Evolutionary conservation across 768 basidiomycete genomes (phyloP), one percentile per base, ranked within the genome.

Genomic region (Exidia glandulosa): DNA sequence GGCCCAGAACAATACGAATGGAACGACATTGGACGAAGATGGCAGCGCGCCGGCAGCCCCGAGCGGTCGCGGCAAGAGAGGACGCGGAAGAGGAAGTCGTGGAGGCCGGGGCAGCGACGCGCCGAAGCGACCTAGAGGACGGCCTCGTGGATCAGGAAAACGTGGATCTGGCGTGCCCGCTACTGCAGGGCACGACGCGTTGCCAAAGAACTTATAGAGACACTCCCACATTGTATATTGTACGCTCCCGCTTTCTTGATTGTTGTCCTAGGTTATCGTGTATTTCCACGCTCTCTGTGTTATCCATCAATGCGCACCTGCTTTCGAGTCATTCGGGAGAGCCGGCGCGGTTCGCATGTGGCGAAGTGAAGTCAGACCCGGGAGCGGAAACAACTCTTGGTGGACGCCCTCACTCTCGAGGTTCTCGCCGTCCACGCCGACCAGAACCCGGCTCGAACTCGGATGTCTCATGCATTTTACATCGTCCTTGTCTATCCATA

Each of bases 21-120:
- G 66, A 41, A 68, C 67, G 10, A 19, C 16, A 23, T 5, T 12
- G 10, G 41, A 45, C 45, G 74, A 75, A 32, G 74, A 74, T 10
- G 63, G 67, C 45, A 61, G 50, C 57, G 54, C 56, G 66, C 71
- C 33, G 58, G 64, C 27, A 32, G 63, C 27, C 64, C 72, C 19
- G 58, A 63, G 67, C 3, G 63, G 60, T 56, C 66, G 67, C 47
- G 71, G 71, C 48, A 72, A 72, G 64, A 27, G 50, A 29, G 50
- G 50, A 29, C 50, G 50, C 12, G 50, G 50, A 1, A 27, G 50
- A 10, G 50, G 50, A 54, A n/a, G n/a, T 45, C 41, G 41, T 23
- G 41, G 6, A 23, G 19, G 9, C 41, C 19, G 23, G 41, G 41
- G 5, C 19, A 45, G 41, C 50, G 50, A 29, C 25, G 50, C 25